These are phyloP conservation scores for Solanum peruvianum DNA, from an alignment of 257 asterid genomes.

Conservation along the genomic window DNA sequence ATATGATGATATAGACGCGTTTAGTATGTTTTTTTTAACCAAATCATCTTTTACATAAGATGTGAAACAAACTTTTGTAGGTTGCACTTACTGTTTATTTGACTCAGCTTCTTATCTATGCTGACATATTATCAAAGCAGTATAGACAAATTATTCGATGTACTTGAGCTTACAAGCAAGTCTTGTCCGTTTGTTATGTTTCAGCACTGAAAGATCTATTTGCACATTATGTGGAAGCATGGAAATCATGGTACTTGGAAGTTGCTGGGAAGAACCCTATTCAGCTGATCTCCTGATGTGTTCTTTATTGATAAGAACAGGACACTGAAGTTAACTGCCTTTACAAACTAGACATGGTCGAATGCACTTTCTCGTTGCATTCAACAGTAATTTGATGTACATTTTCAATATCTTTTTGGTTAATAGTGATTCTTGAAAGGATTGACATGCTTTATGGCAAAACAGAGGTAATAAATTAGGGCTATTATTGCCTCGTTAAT, in stretches of 20 bases:
- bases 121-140: not conserved
- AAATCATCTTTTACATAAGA: not conserved
- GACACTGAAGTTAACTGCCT: conserved; percentile 1
- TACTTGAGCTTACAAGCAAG: not conserved
- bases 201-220: conserved; percentile 86
- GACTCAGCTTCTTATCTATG: not conserved
- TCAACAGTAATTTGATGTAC: not conserved
- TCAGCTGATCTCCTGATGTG: conserved; percentile 28
- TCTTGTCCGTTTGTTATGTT: conserved; percentile 10
- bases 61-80: too few relatives aligned
- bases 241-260: conserved; percentile 92
- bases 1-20: not conserved
- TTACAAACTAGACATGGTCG: conserved; percentile 15
- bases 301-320: not conserved
- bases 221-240: conserved; percentile 83
- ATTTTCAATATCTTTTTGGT: not conserved
- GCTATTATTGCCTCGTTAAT: not conserved
- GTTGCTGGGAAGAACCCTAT: conserved; percentile 68
- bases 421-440: not conserved
- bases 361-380: conserved; percentile 33
- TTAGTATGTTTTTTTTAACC: not conserved
- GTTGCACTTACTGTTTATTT: not conserved
- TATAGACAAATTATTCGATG: not conserved
- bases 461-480: not conserved
- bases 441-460: not conserved